Percentiles rank a stretch among this genome's conserved stretches.
phyloP scores from a whole-genome alignment of 225 moss, liverwort and hornwort species.

The Marchantia paleacea region DNA sequence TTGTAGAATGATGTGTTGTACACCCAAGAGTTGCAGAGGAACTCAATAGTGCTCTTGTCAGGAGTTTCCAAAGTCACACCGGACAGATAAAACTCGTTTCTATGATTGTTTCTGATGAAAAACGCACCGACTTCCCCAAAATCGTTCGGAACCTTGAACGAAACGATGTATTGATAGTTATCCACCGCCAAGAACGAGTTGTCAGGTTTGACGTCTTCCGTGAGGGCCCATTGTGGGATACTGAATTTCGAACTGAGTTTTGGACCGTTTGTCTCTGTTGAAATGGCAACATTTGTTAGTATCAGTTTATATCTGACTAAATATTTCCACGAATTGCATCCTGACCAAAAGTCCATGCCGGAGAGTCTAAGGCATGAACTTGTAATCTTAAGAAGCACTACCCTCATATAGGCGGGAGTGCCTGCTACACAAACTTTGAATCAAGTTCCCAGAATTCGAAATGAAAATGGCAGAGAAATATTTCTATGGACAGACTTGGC shows the following conservation, averaged over 20 bases:
- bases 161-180: constrained; percentile 41
- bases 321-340: too few relatives aligned
- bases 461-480: too few relatives aligned
- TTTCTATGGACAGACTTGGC: too few relatives aligned
- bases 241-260: neutral
- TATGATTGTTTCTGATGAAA: constrained; percentile 48
- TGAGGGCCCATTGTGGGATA: neutral
- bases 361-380: too few relatives aligned
- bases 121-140: constrained; percentile 38
- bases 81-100: constrained; percentile 52
- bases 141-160: constrained; percentile 39
- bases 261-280: too few relatives aligned
- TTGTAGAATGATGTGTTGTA: constrained; percentile 46
- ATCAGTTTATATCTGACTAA: too few relatives aligned
- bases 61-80: constrained; percentile 35
- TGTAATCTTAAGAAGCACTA: too few relatives aligned
- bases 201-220: constrained; percentile 23
- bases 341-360: too few relatives aligned
- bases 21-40: constrained; percentile 60
- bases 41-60: constrained; percentile 24
- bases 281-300: too few relatives aligned
- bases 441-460: too few relatives aligned
- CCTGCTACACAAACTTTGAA: too few relatives aligned
- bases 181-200: constrained; percentile 35
- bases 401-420: too few relatives aligned